Percentiles rank a stretch among this genome's conserved stretches.
phyloP scores from a whole-genome alignment of 148 eudicot species.

The Camellia lanceoleosa region DNA sequence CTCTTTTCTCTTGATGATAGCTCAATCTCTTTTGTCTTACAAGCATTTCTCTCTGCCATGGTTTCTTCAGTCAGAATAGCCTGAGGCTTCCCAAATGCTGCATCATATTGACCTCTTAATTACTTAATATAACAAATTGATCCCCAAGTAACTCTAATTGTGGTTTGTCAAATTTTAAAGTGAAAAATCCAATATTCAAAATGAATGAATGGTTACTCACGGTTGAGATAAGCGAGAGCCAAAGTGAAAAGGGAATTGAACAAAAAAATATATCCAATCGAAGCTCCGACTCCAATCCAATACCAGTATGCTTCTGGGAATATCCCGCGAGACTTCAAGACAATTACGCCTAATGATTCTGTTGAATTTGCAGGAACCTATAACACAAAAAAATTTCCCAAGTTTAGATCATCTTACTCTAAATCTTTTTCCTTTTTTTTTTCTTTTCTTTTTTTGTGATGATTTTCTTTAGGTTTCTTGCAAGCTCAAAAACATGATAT shows the following conservation, averaged over 20 bases:
- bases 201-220: constrained; percentile 26
- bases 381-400: not conserved
- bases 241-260: constrained; percentile 32
- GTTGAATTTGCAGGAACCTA: constrained; percentile 31
- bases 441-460: not conserved
- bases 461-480: not conserved
- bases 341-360: constrained; percentile 29
- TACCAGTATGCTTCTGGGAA: constrained; percentile 42
- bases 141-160: not conserved
- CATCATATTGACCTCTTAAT: constrained; percentile 11
- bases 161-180: not conserved
- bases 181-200: not conserved
- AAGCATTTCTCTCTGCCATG: constrained; percentile 21
- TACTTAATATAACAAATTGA: not conserved
- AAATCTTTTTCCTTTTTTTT: too few relatives aligned
- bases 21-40: constrained; percentile 23
- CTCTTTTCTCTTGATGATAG: constrained; percentile 20
- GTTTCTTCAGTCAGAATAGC: constrained; percentile 36
- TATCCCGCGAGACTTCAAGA: constrained; percentile 35
- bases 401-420: not conserved
- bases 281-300: constrained; percentile 51
- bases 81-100: constrained; percentile 42
- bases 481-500: not conserved
- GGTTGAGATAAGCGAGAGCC: constrained; percentile 41
- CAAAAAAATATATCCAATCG: constrained; percentile 28